These are phyloP conservation scores for Eimeria maxima DNA, from an alignment of 169 alveolate species.

Conservation along the genomic window DNA sequence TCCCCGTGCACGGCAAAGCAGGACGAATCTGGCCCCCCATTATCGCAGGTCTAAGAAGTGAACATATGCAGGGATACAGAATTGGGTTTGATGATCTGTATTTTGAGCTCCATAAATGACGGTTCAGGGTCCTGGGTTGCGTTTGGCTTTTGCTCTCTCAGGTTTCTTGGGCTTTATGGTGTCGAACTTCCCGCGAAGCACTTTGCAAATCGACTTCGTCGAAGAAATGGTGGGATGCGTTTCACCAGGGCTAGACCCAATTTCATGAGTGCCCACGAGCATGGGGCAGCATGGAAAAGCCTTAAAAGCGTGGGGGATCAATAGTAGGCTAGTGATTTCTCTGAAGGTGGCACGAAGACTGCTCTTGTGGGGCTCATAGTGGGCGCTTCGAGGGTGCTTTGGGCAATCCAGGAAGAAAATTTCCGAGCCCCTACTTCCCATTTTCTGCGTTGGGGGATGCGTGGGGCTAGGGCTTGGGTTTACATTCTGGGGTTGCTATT, in stretches of 20 bases:
- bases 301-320: background rate
- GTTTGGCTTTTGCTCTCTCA: background rate
- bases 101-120: background rate
- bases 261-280: background rate
- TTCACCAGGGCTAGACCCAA: background rate
- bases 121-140: background rate
- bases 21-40: background rate
- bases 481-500: background rate
- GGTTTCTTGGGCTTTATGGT: slow-evolving; percentile 58
- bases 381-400: background rate
- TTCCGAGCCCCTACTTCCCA: background rate
- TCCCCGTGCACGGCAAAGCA: background rate
- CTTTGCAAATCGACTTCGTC: slow-evolving; percentile 33
- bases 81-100: background rate
- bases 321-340: background rate
- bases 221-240: slow-evolving; percentile 45
- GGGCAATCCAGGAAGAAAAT: background rate
- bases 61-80: background rate
- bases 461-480: background rate
- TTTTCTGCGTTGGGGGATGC: background rate
- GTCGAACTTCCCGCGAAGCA: slow-evolving; percentile 60
- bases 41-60: too few relatives aligned
- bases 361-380: background rate
- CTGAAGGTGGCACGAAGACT: background rate
- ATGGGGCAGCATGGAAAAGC: background rate